Evolutionary conservation across 257 asterid species (phyloP), one percentile per base, ranked within the genome.

Genomic region (Cruciata laevipes): DNA sequence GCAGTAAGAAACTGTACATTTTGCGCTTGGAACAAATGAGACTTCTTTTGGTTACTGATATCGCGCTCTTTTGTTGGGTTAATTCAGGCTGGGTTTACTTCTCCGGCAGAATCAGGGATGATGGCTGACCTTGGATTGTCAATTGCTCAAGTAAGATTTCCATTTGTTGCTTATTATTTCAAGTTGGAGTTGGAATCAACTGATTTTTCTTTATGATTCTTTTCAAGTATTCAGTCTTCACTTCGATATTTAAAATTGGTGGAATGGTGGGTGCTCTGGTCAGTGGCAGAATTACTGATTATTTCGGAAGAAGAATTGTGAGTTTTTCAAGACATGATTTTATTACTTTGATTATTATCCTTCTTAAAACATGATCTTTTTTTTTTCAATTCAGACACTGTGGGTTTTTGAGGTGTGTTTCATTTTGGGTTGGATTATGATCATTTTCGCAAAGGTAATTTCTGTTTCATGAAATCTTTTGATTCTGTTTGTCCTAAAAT

Each of bases 201-300:
- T 66, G 61, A 66, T 49, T 66, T 53, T 14, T 16, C 7, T 11
- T 21, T 12, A 57, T 60, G 47, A 10, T 3, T 0, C 0, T 27
- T 49, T 25, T 47, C 63, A 20, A 73, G 76, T 73, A 66, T 67
- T 73, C 76, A 2, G 68, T 66, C 23, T 66, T 73, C 25, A 66
- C 63, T 47, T 73, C 76, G 6, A 47, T 73, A 57, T 66, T 73
- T 57, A 66, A 71, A 49, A 47, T 73, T 12, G 76, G 72, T 10
- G 76, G 72, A 42, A 73, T 73, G 64, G 1, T 59, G 18, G 76
- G 76, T 32, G 76, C 76, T 61, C 16, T 73, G 52, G 18, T 66
- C 44, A 66, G 76, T 66, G 76, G 72, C 6, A 47, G 61, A 47
- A n/a, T 73, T 13, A 40, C 72, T 47, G 76, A 73, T 66, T 58